Conservation (phyloP, 2,329 filamentous ascomycete species). For the Fusarium armeniacum region DNA sequence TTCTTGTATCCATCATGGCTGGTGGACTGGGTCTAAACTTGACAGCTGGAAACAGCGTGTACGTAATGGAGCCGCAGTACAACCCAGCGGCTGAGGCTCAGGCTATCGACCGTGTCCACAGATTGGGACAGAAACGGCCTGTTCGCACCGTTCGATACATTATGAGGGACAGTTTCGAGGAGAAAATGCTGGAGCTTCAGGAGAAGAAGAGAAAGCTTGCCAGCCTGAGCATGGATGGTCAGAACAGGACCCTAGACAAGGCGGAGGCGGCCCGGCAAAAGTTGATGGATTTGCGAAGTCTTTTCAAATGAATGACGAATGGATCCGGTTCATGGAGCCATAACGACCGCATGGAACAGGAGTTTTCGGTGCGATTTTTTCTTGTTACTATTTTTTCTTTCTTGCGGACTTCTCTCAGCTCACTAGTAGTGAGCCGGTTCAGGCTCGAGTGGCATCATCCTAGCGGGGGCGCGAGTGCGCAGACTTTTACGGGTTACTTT, state of each 20-base stretch:
- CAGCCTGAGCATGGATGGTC: constrained; percentile 83
- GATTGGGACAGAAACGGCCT: constrained; percentile 88
- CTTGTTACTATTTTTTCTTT: constrained; percentile 38
- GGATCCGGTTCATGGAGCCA: constrained; percentile 23
- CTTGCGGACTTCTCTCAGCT: constrained; percentile 50
- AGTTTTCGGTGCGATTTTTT: constrained; percentile 40
- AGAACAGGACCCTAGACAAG: constrained; percentile 67
- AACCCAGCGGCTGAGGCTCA: constrained; percentile 96
- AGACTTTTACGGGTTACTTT: constrained; percentile 38
- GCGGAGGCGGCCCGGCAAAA: constrained; percentile 71
- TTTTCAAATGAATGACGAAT: constrained; percentile 64
- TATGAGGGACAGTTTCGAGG: constrained; percentile 92
- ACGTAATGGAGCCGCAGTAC: constrained; percentile 98
- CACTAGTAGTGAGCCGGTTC: constrained; percentile 32
- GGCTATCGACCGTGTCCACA: constrained; percentile 92
- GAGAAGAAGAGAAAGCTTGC: constrained; percentile 94
- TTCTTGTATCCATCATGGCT: constrained; percentile 92
- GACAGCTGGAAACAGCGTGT: constrained; percentile 86
- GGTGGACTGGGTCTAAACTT: constrained; percentile 93
- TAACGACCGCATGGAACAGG: constrained; percentile 41
- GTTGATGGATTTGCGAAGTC: constrained; percentile 69
- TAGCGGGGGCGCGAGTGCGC: constrained; percentile 24
- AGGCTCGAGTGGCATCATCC: constrained; percentile 39
- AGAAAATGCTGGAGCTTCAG: constrained; percentile 91
- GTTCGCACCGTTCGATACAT: constrained; percentile 91